phyloP scores from a whole-genome alignment of 805 yeast species.

The Ogataea glucozyma region DNA sequence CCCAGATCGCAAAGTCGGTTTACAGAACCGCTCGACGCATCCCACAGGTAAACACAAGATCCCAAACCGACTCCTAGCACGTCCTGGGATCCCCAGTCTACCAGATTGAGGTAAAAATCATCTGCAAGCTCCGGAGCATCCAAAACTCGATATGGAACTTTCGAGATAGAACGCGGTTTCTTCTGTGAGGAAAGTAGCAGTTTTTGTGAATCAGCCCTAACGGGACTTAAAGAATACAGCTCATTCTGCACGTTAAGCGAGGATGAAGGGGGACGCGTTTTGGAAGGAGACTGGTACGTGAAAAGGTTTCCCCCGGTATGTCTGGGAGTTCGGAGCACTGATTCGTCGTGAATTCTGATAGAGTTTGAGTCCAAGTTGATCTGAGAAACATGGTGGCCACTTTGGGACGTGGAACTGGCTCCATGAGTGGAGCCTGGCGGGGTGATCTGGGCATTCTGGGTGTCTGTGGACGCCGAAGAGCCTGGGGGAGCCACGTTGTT shows the following conservation, averaged over 20 bases:
- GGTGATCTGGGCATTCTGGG: constrained; percentile 24
- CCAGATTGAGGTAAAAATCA: constrained; percentile 86
- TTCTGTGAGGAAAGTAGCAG: constrained; percentile 80
- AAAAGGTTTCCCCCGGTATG: constrained; percentile 60
- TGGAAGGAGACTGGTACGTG: constrained; percentile 72
- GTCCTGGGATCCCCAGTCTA: constrained; percentile 95
- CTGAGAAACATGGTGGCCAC: constrained; percentile 22
- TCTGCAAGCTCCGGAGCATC: constrained; percentile 96
- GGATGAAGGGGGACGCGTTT: constrained; percentile 60
- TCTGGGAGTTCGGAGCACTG: constrained; percentile 33
- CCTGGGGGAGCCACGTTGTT: constrained; percentile 8
- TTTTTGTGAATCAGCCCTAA: constrained; percentile 82
- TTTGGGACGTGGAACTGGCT: too few species aligned
- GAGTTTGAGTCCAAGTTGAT: constrained; percentile 15
- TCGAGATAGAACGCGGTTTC: constrained; percentile 73
- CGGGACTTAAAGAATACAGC: constrained; percentile 80
- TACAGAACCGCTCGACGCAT: constrained; percentile 81
- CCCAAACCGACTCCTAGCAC: constrained; percentile 88
- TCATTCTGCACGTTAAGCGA: constrained; percentile 66
- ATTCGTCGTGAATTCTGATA: constrained; percentile 19
- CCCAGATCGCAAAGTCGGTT: constrained; percentile 75
- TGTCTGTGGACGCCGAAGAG: constrained; percentile 17
- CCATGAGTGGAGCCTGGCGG: constrained; percentile 31
- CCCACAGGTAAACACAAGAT: constrained; percentile 86
- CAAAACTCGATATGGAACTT: constrained; percentile 86